phyloP scores from a whole-genome alignment of 106 monocot species.

The Phalaenopsis equestris region DNA sequence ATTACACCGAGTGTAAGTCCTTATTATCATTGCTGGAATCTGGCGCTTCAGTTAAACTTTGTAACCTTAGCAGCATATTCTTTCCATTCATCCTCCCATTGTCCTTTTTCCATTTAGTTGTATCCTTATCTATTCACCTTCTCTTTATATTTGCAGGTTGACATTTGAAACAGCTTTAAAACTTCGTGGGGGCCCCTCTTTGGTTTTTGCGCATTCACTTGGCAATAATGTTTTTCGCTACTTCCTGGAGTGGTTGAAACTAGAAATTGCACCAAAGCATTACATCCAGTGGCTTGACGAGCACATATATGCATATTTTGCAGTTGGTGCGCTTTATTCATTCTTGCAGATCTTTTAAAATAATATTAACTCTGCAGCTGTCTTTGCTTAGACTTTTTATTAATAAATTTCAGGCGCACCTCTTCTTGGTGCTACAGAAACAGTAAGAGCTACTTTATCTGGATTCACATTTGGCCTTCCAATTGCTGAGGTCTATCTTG shows the following conservation, averaged over 20 bases:
- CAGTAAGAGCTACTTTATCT: slow-evolving; percentile 67
- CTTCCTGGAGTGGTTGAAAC: slow-evolving; percentile 95
- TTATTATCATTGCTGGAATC: neutral
- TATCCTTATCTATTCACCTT: neutral
- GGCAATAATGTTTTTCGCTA: slow-evolving; percentile 99
- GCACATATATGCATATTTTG: slow-evolving; percentile 98
- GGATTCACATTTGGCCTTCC: slow-evolving; percentile 96
- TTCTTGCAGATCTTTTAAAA: slow-evolving; percentile 1
- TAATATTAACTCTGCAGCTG: neutral
- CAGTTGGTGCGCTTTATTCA: slow-evolving; percentile 57
- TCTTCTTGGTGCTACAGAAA: slow-evolving; percentile 85
- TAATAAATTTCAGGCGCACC: slow-evolving; percentile 55
- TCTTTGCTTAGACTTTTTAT: slow-evolving; percentile 1
- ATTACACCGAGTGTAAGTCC: neutral
- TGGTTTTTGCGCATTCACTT: slow-evolving; percentile 96
- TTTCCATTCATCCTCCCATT: neutral
- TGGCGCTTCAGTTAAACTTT: neutral
- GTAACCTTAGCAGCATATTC: neutral
- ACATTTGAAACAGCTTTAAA: slow-evolving; percentile 87
- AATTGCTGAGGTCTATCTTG: slow-evolving; percentile 67
- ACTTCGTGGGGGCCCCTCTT: slow-evolving; percentile 85
- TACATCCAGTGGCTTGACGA: slow-evolving; percentile 96
- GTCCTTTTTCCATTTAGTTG: neutral
- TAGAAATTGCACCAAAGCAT: slow-evolving; percentile 93
- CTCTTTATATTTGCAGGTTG: slow-evolving; percentile 43